Base-by-base conservation (phyloP, 176 grass and related monocot genomes). In the Phragmites australis region DNA sequence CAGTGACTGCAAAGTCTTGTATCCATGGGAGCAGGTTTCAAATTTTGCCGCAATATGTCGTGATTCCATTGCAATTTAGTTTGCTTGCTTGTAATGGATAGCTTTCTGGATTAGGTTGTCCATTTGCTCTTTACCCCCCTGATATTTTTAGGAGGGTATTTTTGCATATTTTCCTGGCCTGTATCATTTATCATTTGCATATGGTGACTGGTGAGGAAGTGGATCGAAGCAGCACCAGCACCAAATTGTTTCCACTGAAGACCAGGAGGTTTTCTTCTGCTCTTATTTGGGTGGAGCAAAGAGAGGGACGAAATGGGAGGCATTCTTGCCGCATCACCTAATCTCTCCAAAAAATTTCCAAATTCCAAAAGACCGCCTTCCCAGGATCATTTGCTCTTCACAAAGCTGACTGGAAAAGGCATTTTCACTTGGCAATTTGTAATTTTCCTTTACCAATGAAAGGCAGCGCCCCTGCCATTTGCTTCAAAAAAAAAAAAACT, bases 1-100 rank as follows among this genome's bases (percentile, higher is more conserved):
- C 89, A 88, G 65, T 83, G 83, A 10, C 85, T 82, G 72, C 88
- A 90, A 16, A 91, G 80, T 39, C 83, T 80, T 0, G 75, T 56
- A 52, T 71, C 76, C 84, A 85, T 90, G 44, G 53, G 65, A 80
- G 39, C 25, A 10, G 61, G 6, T 79, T 79, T 79, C 51, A 75
- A 75, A 53, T 54, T 60, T 72, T 90, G 67, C 78, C 55, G 63
- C 46, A 82, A 86, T 61, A 78, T 60, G 25, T 2, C 7, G 54
- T 59, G 16, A 46, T 30, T 19, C 15, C 44, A 17, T 31, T 18
- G 29, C 32, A 0, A 49, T 56, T 40, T 48, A 25, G 34, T 19
- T 55, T 46, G n/a, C 11, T 30, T 1, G 51, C 13, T 26, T 26
- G 54, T 9, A 48, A 15, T 56, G 70, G 64, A 81, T 76, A 63